These are phyloP conservation scores for Quercus aquifolioides DNA, from an alignment of 306 rosid species.

Conservation along the genomic window DNA sequence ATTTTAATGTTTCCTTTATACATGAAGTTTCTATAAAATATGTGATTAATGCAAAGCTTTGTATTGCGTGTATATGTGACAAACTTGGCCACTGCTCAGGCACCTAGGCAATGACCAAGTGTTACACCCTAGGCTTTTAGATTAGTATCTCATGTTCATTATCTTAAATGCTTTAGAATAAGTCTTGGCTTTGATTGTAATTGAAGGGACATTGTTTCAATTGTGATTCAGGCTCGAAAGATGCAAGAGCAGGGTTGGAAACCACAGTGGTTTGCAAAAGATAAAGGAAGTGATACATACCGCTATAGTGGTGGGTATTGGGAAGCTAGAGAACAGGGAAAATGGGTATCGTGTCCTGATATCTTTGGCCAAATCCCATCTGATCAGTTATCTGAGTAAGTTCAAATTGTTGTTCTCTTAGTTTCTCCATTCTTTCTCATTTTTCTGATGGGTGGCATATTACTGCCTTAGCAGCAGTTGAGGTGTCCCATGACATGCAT, in stretches of 20 bases:
- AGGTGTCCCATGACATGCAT: slow-evolving; percentile 42
- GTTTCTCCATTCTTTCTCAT: slow-evolving; percentile 29
- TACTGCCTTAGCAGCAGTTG: slow-evolving; percentile 19
- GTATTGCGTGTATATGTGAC: background rate
- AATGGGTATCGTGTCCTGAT: slow-evolving; percentile 92
- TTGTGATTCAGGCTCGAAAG: slow-evolving; percentile 69
- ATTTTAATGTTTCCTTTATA: background rate
- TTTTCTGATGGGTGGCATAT: slow-evolving; percentile 32
- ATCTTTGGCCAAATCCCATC: slow-evolving; percentile 80
- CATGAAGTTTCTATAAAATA: background rate
- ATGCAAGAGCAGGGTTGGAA: slow-evolving; percentile 99
- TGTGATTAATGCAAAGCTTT: background rate
- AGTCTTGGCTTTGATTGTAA: background rate
- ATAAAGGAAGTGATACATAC: slow-evolving; percentile 74
- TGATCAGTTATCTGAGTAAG: slow-evolving; percentile 62
- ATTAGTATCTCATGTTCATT: background rate
- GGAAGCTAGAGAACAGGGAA: slow-evolving; percentile 72
- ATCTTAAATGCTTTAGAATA: background rate
- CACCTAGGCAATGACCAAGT: background rate
- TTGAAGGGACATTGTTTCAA: slow-evolving; percentile 18
- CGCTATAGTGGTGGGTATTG: slow-evolving; percentile 83
- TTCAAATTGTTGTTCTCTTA: slow-evolving; percentile 22
- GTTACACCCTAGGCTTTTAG: background rate
- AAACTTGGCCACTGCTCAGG: background rate
- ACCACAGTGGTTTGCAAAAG: slow-evolving; percentile 87